These are phyloP conservation scores for Primulina eburnea DNA, from an alignment of 257 asterid species.

Conservation along the genomic window DNA sequence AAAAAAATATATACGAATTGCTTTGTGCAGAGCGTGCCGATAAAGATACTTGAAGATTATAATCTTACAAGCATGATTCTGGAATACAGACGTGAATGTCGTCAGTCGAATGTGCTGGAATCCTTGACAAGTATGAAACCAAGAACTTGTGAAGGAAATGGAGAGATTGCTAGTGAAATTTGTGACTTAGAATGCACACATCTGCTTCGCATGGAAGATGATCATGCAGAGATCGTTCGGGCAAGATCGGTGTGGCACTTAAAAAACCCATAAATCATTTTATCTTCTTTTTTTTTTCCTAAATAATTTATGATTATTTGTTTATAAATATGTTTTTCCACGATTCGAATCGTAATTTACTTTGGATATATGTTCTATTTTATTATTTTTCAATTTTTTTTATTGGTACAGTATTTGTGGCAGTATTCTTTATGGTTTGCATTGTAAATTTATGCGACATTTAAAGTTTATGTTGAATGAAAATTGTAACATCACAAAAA, in stretches of 20 bases:
- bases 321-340: not conserved
- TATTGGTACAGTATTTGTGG: not conserved
- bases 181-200: slow-evolving; percentile 56
- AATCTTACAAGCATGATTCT: slow-evolving; percentile 58
- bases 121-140: slow-evolving; percentile 55
- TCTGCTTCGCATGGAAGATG: slow-evolving; percentile 77
- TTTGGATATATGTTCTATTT: no score
- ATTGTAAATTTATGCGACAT: not conserved
- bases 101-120: slow-evolving; percentile 55
- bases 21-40: slow-evolving; percentile 64
- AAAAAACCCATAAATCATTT: slow-evolving; percentile 30
- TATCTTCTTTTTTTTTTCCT: not conserved
- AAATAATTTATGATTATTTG: slow-evolving; percentile 13
- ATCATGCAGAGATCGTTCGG: slow-evolving; percentile 63
- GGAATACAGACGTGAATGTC: slow-evolving; percentile 74
- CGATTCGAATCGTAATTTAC: not conserved
- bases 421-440: not conserved
- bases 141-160: slow-evolving; percentile 2
- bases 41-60: slow-evolving; percentile 55
- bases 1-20: no score
- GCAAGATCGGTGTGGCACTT: slow-evolving; percentile 75
- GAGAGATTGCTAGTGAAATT: not conserved
- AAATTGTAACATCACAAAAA: no score
- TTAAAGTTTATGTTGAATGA: not conserved
- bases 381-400: not conserved